phyloP scores from a whole-genome alignment of 176 grass and related monocot genomes.

The Chrysopogon serrulatus region DNA sequence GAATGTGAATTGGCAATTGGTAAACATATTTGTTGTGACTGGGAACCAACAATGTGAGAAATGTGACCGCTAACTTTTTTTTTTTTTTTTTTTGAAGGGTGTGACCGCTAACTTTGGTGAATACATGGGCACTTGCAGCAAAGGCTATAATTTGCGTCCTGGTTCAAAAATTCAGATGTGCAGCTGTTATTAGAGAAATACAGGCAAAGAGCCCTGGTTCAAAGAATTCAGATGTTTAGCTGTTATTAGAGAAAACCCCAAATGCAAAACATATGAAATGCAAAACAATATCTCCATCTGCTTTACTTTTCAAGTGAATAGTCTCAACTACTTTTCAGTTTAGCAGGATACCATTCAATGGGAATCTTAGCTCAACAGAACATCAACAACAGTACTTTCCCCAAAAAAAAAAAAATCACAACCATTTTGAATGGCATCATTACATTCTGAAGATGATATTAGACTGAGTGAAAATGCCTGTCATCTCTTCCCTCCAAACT shows the following conservation, averaged over 20 bases:
- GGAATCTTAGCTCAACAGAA: not conserved
- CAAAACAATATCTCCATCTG: not conserved
- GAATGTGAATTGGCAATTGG: not conserved
- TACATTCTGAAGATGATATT: not conserved
- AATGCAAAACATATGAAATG: not conserved
- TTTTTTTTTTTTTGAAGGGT: too few relatives aligned
- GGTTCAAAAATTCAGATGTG: not conserved
- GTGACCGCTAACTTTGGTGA: not conserved
- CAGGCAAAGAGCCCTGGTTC: not conserved
- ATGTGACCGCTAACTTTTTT: not conserved
- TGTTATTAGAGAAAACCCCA: not conserved
- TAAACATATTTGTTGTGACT: not conserved
- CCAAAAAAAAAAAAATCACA: too few relatives aligned
- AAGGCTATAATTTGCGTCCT: not conserved
- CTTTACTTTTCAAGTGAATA: not conserved
- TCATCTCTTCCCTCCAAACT: not conserved
- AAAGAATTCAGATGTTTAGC: not conserved
- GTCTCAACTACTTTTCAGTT: not conserved
- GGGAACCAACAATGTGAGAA: not conserved
- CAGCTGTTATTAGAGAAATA: not conserved
- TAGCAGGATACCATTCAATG: not conserved
- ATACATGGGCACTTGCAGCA: not conserved
- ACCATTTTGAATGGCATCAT: not conserved
- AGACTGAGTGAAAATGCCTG: not conserved
- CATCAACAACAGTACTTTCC: too few relatives aligned